Percentiles rank a stretch among this genome's conserved stretches.
Conservation (phyloP, 345 rosid species). For the Microthlaspi erraticum region DNA sequence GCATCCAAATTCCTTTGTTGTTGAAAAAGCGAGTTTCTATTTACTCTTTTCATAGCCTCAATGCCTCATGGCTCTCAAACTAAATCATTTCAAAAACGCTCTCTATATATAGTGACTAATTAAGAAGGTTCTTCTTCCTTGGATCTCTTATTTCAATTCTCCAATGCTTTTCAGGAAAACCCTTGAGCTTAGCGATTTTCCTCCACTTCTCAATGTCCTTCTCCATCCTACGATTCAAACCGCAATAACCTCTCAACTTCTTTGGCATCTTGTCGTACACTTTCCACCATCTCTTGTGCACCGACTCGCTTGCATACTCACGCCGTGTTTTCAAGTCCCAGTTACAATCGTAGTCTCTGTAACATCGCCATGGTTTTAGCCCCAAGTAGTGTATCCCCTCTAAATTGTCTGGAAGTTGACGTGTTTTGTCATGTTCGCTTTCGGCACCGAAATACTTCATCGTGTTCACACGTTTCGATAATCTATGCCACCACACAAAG, state of each 20-base stretch:
- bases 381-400: constrained; percentile 76
- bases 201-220: constrained; percentile 61
- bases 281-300: constrained; percentile 72
- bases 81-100: background rate
- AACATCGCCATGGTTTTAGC: constrained; percentile 92
- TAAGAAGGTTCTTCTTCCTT: constrained; percentile 46
- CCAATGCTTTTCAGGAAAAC: constrained; percentile 64
- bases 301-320: constrained; percentile 69
- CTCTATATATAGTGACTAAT: constrained; percentile 3
- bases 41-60: constrained; percentile 1
- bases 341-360: constrained; percentile 87
- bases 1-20: too few relatives aligned
- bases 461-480: constrained; percentile 57
- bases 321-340: constrained; percentile 62
- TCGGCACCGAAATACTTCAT: constrained; percentile 52
- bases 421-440: background rate
- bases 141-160: constrained; percentile 57
- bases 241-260: constrained; percentile 60
- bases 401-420: background rate
- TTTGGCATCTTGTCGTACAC: constrained; percentile 72
- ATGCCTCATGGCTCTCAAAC: background rate
- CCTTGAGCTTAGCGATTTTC: constrained; percentile 48
- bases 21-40: background rate
- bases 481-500: constrained; percentile 89
- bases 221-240: constrained; percentile 48